Evolutionary conservation across 2,329 filamentous ascomycete genomes (phyloP).

Genomic region (Arthrinium phaeospermum): DNA sequence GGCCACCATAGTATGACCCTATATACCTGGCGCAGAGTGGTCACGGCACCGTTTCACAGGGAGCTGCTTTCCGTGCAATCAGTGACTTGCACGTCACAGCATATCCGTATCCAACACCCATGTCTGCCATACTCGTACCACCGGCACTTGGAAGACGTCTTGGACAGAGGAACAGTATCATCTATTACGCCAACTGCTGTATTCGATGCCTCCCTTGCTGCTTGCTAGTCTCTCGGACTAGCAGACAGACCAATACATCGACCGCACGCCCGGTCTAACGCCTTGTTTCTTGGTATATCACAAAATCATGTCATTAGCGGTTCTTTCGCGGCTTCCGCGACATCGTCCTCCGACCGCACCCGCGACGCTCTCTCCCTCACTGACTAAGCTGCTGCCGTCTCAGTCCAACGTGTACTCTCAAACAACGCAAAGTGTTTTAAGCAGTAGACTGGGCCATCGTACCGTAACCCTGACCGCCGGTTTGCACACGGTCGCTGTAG

Average conservation of each 20-base stretch:
- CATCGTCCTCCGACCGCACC: not conserved
- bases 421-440: not conserved
- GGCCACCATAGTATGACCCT: not conserved
- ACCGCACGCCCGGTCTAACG: not conserved
- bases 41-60: not conserved
- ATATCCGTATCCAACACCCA: not conserved
- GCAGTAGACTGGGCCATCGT: conserved; percentile 46
- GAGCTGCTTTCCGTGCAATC: not conserved
- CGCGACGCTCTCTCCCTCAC: not conserved
- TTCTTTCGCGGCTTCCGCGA: not conserved
- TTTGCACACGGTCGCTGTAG: conserved; percentile 76
- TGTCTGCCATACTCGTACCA: not conserved
- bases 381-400: not conserved
- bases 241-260: not conserved
- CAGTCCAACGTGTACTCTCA: not conserved
- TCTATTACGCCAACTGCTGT: not conserved
- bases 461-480: conserved; percentile 70
- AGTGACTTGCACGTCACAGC: not conserved
- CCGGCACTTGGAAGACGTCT: not conserved
- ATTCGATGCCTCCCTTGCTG: not conserved
- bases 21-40: not conserved
- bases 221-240: not conserved
- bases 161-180: not conserved
- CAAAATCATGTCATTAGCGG: not conserved
- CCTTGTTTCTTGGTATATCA: not conserved